These are phyloP conservation scores for Alternaria tenuissima DNA, from an alignment of 2,329 filamentous ascomycete species.

Conservation along the genomic window DNA sequence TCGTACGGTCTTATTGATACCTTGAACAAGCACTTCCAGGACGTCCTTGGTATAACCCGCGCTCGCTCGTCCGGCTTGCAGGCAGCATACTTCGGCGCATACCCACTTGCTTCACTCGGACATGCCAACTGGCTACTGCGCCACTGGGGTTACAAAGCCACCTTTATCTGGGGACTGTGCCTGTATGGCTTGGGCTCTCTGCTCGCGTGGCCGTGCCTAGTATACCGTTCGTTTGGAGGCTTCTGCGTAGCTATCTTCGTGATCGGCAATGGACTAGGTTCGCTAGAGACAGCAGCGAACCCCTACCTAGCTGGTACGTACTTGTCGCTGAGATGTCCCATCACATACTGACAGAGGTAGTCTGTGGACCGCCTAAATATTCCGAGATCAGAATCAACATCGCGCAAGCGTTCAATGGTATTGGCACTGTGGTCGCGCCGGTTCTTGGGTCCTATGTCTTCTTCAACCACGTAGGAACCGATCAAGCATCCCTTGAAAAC, in stretches of 20 bases:
- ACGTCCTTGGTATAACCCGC: conserved; percentile 54
- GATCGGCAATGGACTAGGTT: conserved; percentile 61
- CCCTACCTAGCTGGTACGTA: conserved; percentile 44
- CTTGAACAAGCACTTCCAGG: conserved; percentile 60
- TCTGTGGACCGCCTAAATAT: conserved; percentile 68
- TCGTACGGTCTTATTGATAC: conserved; percentile 66
- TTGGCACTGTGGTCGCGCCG: conserved; percentile 66
- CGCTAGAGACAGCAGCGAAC: conserved; percentile 68
- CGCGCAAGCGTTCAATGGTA: conserved; percentile 66
- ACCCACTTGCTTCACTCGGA: conserved; percentile 59
- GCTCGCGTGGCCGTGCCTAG: conserved; percentile 66
- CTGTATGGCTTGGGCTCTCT: conserved; percentile 66
- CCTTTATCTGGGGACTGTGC: conserved; percentile 61
- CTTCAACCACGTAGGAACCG: conserved; percentile 63
- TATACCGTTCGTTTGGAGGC: conserved; percentile 65
- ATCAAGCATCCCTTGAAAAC: conserved; percentile 61
- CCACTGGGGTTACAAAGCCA: conserved; percentile 58
- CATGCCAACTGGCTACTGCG: conserved; percentile 59
- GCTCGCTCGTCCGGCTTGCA: conserved; percentile 57
- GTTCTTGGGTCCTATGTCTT: conserved; percentile 69
- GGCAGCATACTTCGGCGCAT: conserved; percentile 60
- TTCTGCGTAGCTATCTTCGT: conserved; percentile 68
- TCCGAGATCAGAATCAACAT: conserved; percentile 67
- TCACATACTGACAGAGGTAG: conserved; percentile 7
- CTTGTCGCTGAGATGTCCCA: background rate